Evolutionary conservation across 2,329 filamentous ascomycete genomes (phyloP).

Genomic region (Harringtonia aguacate): DNA sequence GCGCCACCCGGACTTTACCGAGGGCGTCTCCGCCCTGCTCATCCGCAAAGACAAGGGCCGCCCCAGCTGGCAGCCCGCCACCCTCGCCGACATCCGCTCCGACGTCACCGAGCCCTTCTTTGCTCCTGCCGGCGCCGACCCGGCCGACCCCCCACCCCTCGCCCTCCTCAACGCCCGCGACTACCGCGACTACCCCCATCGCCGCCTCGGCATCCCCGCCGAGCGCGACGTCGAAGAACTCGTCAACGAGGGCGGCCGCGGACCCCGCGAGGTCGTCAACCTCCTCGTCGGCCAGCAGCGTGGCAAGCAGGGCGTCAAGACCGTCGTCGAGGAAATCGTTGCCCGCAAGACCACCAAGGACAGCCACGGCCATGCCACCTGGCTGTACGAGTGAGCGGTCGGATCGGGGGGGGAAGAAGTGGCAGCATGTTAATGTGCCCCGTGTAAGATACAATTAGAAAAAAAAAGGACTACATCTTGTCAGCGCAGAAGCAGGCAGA

Average conservation of each 20-base stretch:
- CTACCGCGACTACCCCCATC: constrained; percentile 66
- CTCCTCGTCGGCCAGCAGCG: constrained; percentile 49
- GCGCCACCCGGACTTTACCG: constrained; percentile 79
- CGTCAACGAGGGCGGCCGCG: constrained; percentile 28
- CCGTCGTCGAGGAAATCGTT: constrained; percentile 60
- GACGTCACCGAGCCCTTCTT: constrained; percentile 61
- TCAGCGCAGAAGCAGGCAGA: not conserved
- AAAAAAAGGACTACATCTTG: too few species aligned
- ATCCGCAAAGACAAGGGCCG: constrained; percentile 50
- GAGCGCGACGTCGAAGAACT: constrained; percentile 49
- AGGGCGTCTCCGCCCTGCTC: constrained; percentile 77
- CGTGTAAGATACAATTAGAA: too few species aligned
- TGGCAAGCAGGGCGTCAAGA: constrained; percentile 57
- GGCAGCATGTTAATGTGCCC: too few species aligned
- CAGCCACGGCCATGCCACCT: constrained; percentile 17
- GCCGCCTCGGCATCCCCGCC: constrained; percentile 58
- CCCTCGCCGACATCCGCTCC: constrained; percentile 55
- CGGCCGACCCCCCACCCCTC: constrained; percentile 33
- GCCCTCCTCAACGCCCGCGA: constrained; percentile 50
- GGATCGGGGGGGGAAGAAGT: too few species aligned
- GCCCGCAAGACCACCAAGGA: constrained; percentile 43
- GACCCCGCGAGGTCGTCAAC: constrained; percentile 48
- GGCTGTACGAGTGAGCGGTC: constrained; percentile 13
- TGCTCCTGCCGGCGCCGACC: constrained; percentile 25
- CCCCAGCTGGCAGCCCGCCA: constrained; percentile 67